Base-by-base conservation (phyloP, 495 filamentous ascomycete species). In the Aspergillus heteromorphus region DNA sequence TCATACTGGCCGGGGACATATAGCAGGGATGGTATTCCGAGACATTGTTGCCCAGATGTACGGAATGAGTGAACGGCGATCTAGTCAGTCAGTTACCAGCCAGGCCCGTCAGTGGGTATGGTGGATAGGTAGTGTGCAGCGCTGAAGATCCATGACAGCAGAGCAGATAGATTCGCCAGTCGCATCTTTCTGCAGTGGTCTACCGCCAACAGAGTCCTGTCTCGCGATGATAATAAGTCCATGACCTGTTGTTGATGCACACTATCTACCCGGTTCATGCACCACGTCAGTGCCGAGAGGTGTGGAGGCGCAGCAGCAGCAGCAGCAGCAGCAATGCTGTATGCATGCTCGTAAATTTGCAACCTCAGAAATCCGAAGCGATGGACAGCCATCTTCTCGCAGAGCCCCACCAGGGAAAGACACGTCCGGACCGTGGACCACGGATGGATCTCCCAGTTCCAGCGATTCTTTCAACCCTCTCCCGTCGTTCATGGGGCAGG, bases 281-380 rank as follows among this genome's bases (percentile, higher is more conserved):
- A 56, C 57, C 57, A 56, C 53, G 49, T 60, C 58, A 56, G 23
- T 60, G 49, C 36, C 40, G 43, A 25, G 36, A n/a, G 21, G 38
- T 25, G 57, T 60, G 58, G 58, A 60, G 58, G 58, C 58, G 58
- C 58, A 60, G 49, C 49, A 60, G 48, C 31, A 50, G 48, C 58
- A n/a, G n/a, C n/a, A n/a, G 58, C 58, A 60, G 49, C 49, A 60
- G 48, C 31, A 50, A n/a, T n/a, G n/a, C n/a, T n/a, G n/a, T n/a
- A n/a, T n/a, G 48, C 58, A 56, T 45, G 38, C 49, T 53, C 49
- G 49, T 51, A 49, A 53, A 48, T 45, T 14, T 17, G 2, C 6
- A 11, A 16, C 43, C 14, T 27, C 16, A 19, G 43, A 9, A 14
- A 47, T 27, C 21, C 20, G 43, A 17, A 20, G 10, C 19, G 6